phyloP scores from a whole-genome alignment of 805 yeast species.

The Kuraishia hungarica region DNA sequence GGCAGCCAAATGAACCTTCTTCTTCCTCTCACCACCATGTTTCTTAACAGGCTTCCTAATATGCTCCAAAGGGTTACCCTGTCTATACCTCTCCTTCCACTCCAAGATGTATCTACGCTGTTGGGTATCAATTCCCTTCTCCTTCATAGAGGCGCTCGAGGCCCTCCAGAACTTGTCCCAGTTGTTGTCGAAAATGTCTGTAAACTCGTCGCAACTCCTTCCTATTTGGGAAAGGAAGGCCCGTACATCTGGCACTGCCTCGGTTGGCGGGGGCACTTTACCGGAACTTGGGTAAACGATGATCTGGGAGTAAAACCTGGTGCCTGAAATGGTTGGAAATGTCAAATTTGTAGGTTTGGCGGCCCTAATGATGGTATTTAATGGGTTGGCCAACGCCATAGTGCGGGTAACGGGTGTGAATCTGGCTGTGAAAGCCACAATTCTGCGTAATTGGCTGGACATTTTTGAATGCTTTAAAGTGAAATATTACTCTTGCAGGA shows the following conservation, averaged over 20 bases:
- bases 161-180: slow-evolving; percentile 63
- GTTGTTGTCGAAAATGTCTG: slow-evolving; percentile 56
- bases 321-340: not conserved
- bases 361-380: not conserved
- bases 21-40: slow-evolving; percentile 73
- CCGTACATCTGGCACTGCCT: slow-evolving; percentile 55
- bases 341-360: not conserved
- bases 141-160: slow-evolving; percentile 50
- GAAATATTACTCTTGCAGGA: no score
- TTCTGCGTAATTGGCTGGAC: not conserved
- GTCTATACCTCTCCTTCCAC: slow-evolving; percentile 62
- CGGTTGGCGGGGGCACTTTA: slow-evolving; percentile 41
- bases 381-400: no score
- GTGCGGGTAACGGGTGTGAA: not conserved
- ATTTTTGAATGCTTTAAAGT: not conserved
- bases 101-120: slow-evolving; percentile 65
- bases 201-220: slow-evolving; percentile 58
- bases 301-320: not conserved
- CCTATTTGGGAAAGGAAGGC: slow-evolving; percentile 77
- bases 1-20: slow-evolving; percentile 56
- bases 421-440: not conserved
- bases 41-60: slow-evolving; percentile 56
- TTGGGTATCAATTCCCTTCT: slow-evolving; percentile 65
- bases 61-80: slow-evolving; percentile 43
- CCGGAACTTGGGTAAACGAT: not conserved